Conservation (phyloP, 768 basidiomycete species). For the Suillus occidentalis region DNA sequence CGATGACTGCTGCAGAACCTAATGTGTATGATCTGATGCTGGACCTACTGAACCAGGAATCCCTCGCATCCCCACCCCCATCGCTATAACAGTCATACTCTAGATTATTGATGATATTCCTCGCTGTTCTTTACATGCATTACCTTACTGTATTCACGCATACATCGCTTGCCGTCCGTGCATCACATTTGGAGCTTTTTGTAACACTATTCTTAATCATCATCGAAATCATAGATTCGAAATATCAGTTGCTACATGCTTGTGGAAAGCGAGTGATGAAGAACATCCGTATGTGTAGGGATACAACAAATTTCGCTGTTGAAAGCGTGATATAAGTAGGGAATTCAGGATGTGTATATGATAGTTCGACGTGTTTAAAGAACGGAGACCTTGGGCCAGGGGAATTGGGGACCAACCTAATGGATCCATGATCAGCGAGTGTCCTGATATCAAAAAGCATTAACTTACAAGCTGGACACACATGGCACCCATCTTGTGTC, state of each 20-base stretch:
- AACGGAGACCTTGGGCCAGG: slow-evolving; percentile 56
- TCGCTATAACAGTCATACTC: slow-evolving; percentile 35
- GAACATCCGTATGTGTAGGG: slow-evolving; percentile 19
- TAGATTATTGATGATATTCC: slow-evolving; percentile 23
- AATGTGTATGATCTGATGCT: slow-evolving; percentile 30
- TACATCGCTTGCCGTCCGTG: slow-evolving; percentile 10
- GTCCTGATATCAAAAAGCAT: background rate
- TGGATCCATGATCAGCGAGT: slow-evolving; percentile 1
- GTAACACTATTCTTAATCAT: slow-evolving; percentile 9
- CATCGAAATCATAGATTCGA: slow-evolving; percentile 4
- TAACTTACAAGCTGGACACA: slow-evolving; percentile 72
- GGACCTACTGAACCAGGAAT: slow-evolving; percentile 44
- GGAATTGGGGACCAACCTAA: slow-evolving; percentile 56
- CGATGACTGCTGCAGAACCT: slow-evolving; percentile 10
- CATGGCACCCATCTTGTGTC: slow-evolving; percentile 85
- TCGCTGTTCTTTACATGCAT: background rate
- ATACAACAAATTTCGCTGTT: slow-evolving; percentile 36
- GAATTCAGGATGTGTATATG: background rate
- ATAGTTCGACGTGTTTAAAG: slow-evolving; percentile 25
- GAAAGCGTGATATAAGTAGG: slow-evolving; percentile 33
- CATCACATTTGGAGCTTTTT: slow-evolving; percentile 7
- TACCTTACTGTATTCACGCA: slow-evolving; percentile 26
- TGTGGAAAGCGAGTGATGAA: slow-evolving; percentile 35
- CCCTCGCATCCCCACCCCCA: slow-evolving; percentile 70
- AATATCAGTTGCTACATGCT: slow-evolving; percentile 29